Base-by-base conservation (phyloP, 2,329 filamentous ascomycete species). In the Alternaria incomplexa region DNA sequence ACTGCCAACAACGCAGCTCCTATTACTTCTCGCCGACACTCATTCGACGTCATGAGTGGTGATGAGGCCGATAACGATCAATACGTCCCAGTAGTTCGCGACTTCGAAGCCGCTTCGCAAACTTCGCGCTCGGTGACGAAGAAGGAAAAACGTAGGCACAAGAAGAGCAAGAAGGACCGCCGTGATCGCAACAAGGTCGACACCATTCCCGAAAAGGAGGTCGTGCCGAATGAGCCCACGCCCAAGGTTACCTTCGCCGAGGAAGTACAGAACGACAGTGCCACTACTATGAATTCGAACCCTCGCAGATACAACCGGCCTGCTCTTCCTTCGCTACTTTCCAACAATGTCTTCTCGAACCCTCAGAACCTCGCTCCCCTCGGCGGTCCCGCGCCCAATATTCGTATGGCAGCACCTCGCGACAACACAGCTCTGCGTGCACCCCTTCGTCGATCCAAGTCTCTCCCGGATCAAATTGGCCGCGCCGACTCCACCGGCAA, bases 311-410 rank as follows among this genome's bases (percentile, higher is more conserved):
- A 62, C 44, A 62, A 92, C 52, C 79, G 86, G 48, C 89, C 89
- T 2, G 85, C 85, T 13, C 77, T 88, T 36, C 87, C 89, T 20
- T 91, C 89, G 73, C 88, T 89, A 50, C 83, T 94, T 5, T 88
- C 91, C 0, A 91, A 91, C 53, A 88, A 89, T 11, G 90, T 93
- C 61, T 93, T 94, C 68, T 78, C 76, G 54, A 82, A 79, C n/a
- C 79, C 76, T 4, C 75, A 75, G 26, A 77, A 77, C 26, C 69
- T 79, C 13, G 74, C 80, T 40, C 76, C 79, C 23, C 50, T 62
- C 0, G 65, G 71, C 5, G 72, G 70, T 17, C 72, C 75, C 46
- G 71, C 74, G 46, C 71, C 74, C 15, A 77, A 75, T 17, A 66
- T 75, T 13, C 76, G 75, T 47, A 75, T 77, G 60, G 76, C 75